Evolutionary conservation across 2,329 filamentous ascomycete species (phyloP).

Genomic region (Beauveria scarabaeidicola): DNA sequence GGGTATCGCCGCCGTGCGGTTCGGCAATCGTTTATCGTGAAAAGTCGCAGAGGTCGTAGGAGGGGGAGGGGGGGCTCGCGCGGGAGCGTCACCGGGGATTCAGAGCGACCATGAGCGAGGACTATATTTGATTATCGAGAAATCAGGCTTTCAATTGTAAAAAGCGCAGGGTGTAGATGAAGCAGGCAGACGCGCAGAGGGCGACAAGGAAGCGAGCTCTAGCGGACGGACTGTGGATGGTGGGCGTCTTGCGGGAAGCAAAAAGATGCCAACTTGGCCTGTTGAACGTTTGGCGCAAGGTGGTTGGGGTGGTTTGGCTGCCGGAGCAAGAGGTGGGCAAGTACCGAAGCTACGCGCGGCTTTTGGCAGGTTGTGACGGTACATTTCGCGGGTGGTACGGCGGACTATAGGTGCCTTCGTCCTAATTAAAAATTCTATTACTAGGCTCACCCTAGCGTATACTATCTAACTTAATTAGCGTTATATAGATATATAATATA

Average conservation of each 20-base stretch:
- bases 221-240: not conserved
- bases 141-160: not conserved
- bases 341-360: not conserved
- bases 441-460: no score
- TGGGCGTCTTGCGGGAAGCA: not conserved
- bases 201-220: not conserved
- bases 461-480: no score
- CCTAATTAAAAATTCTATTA: not conserved
- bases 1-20: not conserved
- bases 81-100: slow-evolving; percentile 18
- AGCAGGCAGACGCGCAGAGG: not conserved
- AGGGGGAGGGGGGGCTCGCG: slow-evolving; percentile 9
- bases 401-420: no score
- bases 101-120: slow-evolving; percentile 16
- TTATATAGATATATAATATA: no score
- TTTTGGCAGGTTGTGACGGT: not conserved
- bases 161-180: not conserved
- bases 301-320: not conserved
- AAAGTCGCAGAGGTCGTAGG: not conserved
- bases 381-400: no score
- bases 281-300: not conserved
- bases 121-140: not conserved
- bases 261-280: slow-evolving; percentile 5
- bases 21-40: not conserved
- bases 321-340: not conserved